These are phyloP conservation scores for Eucalyptus virginea DNA, from an alignment of 345 rosid genomes.

Conservation along the genomic window DNA sequence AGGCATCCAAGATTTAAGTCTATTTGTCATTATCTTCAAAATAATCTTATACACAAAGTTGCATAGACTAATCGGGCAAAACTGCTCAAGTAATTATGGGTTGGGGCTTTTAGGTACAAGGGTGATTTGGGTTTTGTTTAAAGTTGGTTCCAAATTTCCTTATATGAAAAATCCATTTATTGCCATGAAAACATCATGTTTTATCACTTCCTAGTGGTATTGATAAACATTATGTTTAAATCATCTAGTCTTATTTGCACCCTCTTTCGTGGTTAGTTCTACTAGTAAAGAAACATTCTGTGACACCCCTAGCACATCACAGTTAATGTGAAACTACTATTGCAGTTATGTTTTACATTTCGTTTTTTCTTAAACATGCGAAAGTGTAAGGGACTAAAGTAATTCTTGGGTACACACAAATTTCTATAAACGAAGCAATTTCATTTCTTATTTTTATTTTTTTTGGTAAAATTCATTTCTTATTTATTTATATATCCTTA, in stretches of 20 bases:
- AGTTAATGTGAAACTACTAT: too few species aligned
- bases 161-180: not conserved
- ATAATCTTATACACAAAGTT: too few species aligned
- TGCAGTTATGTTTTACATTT: too few species aligned
- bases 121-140: not conserved
- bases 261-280: not conserved
- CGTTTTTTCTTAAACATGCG: too few species aligned
- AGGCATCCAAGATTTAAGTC: not conserved
- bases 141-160: not conserved
- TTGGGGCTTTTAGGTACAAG: not conserved
- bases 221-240: too few species aligned
- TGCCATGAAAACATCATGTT: not conserved
- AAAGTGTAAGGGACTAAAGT: too few species aligned
- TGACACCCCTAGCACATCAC: rapidly evolving
- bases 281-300: not conserved
- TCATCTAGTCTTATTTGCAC: not conserved
- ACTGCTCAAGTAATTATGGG: not conserved
- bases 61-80: not conserved
- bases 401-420: too few species aligned
- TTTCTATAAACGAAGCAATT: too few species aligned
- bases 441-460: too few species aligned
- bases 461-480: too few species aligned
- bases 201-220: not conserved
- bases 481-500: too few species aligned
- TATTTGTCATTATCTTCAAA: too few species aligned